These are phyloP conservation scores for Chionographis japonica DNA, from an alignment of 106 monocot species.

Conservation along the genomic window DNA sequence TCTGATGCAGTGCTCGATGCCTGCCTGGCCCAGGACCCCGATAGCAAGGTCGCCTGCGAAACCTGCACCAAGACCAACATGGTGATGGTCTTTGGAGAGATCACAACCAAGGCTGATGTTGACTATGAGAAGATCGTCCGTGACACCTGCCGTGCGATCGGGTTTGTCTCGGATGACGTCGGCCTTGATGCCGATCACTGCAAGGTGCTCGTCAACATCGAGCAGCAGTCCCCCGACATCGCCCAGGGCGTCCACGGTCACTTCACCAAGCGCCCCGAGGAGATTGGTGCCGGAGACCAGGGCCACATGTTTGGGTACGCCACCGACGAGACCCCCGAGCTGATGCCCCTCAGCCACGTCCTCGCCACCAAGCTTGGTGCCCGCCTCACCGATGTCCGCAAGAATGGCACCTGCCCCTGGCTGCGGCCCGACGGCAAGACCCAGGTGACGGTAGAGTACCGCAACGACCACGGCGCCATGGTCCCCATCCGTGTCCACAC, in stretches of 20 bases:
- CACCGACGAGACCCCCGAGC: slow-evolving; percentile 41
- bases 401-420: slow-evolving; percentile 39
- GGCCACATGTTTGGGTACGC: slow-evolving; percentile 22
- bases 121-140: slow-evolving; percentile 50
- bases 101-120: slow-evolving; percentile 39
- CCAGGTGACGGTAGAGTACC: slow-evolving; percentile 38
- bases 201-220: slow-evolving; percentile 43
- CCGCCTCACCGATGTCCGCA: slow-evolving; percentile 34
- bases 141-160: slow-evolving; percentile 34
- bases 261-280: slow-evolving; percentile 22
- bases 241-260: slow-evolving; percentile 40
- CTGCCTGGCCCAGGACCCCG: slow-evolving; percentile 40
- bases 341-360: slow-evolving; percentile 43
- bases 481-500: slow-evolving; percentile 40
- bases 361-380: slow-evolving; percentile 43
- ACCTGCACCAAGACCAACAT: slow-evolving; percentile 48
- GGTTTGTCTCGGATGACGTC: slow-evolving; percentile 34
- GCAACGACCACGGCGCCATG: slow-evolving; percentile 35
- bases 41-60: slow-evolving; percentile 49
- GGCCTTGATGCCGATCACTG: slow-evolving; percentile 39
- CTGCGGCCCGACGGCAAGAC: slow-evolving; percentile 44
- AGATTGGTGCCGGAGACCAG: slow-evolving; percentile 19
- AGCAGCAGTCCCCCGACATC: slow-evolving; percentile 42
- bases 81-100: slow-evolving; percentile 45
- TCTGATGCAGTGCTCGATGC: slow-evolving; percentile 40